phyloP scores from a whole-genome alignment of 1,284 basidiomycete species.

The Puccinia hordei region DNA sequence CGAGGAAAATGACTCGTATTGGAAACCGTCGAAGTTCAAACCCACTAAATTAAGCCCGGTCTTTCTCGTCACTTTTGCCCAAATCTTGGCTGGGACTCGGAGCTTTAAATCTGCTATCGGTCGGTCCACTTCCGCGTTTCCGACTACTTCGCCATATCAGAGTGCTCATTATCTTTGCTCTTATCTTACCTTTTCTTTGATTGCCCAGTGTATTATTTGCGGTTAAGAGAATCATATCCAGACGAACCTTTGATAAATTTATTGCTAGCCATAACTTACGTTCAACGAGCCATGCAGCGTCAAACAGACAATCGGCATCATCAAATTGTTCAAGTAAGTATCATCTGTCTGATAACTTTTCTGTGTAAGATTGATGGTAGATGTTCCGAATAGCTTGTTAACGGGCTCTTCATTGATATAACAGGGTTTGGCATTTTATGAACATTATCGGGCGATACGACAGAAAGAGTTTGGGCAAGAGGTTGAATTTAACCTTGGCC shows the following conservation, averaged over 20 bases:
- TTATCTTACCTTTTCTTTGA: neutral
- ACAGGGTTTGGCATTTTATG: conserved; percentile 78
- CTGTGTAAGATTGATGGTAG: conserved; percentile 11
- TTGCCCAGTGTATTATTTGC: conserved; percentile 76
- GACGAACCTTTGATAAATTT: conserved; percentile 83
- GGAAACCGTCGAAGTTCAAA: conserved; percentile 50
- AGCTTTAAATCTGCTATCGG: conserved; percentile 89
- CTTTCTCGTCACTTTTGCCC: conserved; percentile 78
- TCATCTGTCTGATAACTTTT: neutral
- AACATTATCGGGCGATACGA: conserved; percentile 70
- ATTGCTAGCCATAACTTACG: conserved; percentile 75
- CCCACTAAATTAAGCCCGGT: conserved; percentile 76
- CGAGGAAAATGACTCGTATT: conserved; percentile 47
- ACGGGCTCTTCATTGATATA: neutral
- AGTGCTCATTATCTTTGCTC: conserved; percentile 58
- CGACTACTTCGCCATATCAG: neutral
- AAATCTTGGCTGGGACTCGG: conserved; percentile 77
- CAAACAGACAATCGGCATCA: conserved; percentile 93
- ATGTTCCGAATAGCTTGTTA: neutral
- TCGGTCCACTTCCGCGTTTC: conserved; percentile 58
- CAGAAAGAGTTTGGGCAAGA: conserved; percentile 62
- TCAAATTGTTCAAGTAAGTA: conserved; percentile 70
- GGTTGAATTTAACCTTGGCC: conserved; percentile 87
- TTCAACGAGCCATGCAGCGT: conserved; percentile 85
- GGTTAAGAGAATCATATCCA: conserved; percentile 80